Evolutionary conservation across 2,329 filamentous ascomycete genomes (phyloP).

Genomic region (Dothiorella sarmentorum): DNA sequence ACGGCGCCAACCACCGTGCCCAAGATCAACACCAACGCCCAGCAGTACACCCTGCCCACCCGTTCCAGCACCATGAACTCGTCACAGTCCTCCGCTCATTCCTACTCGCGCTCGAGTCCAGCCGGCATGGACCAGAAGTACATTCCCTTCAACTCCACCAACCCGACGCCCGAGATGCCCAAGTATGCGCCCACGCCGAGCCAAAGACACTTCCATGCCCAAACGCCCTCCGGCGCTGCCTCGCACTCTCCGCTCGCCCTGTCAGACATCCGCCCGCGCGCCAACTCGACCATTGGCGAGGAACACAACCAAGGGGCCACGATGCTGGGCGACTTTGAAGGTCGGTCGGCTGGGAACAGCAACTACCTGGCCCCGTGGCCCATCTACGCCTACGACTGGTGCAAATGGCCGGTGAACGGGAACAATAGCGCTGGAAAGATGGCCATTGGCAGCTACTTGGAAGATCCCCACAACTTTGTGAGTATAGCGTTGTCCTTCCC

Average conservation of each 20-base stretch:
- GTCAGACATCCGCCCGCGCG: conserved; percentile 84
- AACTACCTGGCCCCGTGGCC: conserved; percentile 94
- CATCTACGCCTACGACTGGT: conserved; percentile 97
- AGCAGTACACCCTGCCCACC: conserved; percentile 62
- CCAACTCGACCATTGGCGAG: conserved; percentile 77
- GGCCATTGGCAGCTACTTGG: conserved; percentile 90
- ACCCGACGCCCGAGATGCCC: conserved; percentile 47
- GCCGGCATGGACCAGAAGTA: conserved; percentile 61
- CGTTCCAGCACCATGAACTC: conserved; percentile 63
- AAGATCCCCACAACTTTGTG: conserved; percentile 98
- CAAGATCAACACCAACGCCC: conserved; percentile 48
- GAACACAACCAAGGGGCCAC: conserved; percentile 57
- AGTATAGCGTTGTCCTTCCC: conserved; percentile 28
- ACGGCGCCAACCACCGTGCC: conserved; percentile 57
- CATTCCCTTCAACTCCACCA: conserved; percentile 62
- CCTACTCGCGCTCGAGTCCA: conserved; percentile 82
- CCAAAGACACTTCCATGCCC: conserved; percentile 57
- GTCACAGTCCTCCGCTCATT: conserved; percentile 44
- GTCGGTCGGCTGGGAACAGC: conserved; percentile 69
- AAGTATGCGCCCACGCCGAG: conserved; percentile 43
- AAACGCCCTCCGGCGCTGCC: conserved; percentile 54
- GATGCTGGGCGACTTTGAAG: conserved; percentile 63
- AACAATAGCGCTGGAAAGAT: conserved; percentile 78
- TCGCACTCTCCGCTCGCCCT: conserved; percentile 88
- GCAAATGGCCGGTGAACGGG: conserved; percentile 84